A percentile compares a stretch with the other conserved stretches of the same genome.
Evolutionary conservation across 306 rosid species (phyloP).

Genomic region (Gynostemma pentaphyllum): DNA sequence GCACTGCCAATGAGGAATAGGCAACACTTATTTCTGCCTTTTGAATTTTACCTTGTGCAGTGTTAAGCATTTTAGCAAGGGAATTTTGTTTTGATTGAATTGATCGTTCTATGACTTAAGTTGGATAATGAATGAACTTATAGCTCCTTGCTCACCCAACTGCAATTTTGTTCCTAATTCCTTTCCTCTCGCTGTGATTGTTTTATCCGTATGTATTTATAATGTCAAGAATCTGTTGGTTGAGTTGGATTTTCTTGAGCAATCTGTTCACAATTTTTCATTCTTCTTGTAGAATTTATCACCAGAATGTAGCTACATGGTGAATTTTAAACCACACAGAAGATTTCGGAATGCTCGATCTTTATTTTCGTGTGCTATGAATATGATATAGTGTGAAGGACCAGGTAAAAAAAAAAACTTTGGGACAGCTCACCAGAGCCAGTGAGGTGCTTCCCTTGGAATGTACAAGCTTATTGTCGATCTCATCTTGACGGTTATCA

Average conservation of each 20-base stretch:
- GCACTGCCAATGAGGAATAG: background rate
- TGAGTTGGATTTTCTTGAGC: background rate
- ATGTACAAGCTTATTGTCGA: conserved; percentile 56
- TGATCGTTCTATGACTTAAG: background rate
- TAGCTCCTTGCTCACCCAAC: background rate
- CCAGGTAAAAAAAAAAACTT: conserved; percentile 33
- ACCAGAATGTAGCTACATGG: conserved; percentile 15
- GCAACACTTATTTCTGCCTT: background rate
- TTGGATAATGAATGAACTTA: background rate
- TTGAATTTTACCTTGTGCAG: background rate
- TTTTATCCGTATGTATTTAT: background rate
- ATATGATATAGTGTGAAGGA: conserved; percentile 40
- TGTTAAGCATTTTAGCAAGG: background rate
- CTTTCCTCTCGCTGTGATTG: background rate
- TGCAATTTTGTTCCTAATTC: background rate
- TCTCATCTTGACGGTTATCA: conserved; percentile 51
- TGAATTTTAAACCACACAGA: conserved; percentile 22
- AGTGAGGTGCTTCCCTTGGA: conserved; percentile 79
- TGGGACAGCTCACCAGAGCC: conserved; percentile 83
- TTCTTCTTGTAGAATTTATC: conserved; percentile 21
- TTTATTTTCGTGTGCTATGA: conserved; percentile 36
- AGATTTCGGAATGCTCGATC: conserved; percentile 21
- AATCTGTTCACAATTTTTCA: background rate
- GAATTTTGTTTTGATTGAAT: background rate
- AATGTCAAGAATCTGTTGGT: background rate